Evolutionary conservation across 176 grass and related monocot genomes (phyloP), one percentile per base, ranked within the genome.

Genomic region (Saccharum spontaneum): DNA sequence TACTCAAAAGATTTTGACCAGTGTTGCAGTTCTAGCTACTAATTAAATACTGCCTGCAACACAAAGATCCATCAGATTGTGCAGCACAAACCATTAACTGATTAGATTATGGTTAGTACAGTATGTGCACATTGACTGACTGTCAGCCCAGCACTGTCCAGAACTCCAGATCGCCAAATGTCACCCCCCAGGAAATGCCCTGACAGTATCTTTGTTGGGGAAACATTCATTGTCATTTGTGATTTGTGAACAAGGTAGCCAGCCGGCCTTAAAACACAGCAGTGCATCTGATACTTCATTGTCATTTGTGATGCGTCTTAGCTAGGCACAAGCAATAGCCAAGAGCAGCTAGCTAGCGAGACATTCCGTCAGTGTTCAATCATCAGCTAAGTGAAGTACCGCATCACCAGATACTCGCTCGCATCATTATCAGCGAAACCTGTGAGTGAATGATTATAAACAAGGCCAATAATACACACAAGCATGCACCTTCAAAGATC

Each of bases 401-500:
- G 1, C 70, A 15, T 15, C 57, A 49, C 11, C 8, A 84, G 57
- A 59, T 17, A 74, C 81, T 83, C 20, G 69, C 62, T 15, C n/a
- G 6, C 55, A 61, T 61, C 80, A 82, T 89, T 31, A 81, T 77
- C 62, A 89, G 22, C 71, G 41, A 11, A 54, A 84, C 39, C 77
- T 68, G 5, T 7, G 18, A n/a, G 0, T 8, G 13, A 69, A 69
- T 69, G 44, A 61, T 73, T 84, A 69, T 84, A 69, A 38, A 69
- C 23, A 18, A 85, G 30, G 7, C 26, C 76, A 74, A 59, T 67
- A 34, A 48, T 62, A 70, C 72, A 28, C 72, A 28, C 6, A 14
- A 24, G 69, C 54, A 73, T 18, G 77, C 59, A 50, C 63, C 64
- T 71, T 48, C 40, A 23, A 60, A n/a, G 24, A 88, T 38, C 34